Evolutionary conservation across 306 rosid species (phyloP), one percentile per base, ranked within the genome.

Genomic region (Vigna angularis): DNA sequence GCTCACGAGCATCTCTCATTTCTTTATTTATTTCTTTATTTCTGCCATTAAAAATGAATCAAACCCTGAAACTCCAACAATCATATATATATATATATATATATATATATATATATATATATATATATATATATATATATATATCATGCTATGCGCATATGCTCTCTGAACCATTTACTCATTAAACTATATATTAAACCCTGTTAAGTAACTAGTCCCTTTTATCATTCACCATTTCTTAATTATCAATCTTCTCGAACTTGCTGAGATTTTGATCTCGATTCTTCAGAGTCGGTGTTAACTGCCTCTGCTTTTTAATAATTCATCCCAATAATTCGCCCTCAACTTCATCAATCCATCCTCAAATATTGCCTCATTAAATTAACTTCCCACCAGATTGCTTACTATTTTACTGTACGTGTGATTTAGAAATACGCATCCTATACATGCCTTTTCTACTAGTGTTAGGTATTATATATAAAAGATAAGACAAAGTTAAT

Each of bases 1-100:
- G 80, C 57, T 81, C 85, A 81, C 87, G 80, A 50, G 83, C 74
- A 62, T 47, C 79, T 51, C 67, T 73, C 73, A 75, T 80, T 84
- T 58, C 48, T 83, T 83, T 82, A 72, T 72, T 65, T 44, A 79
- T 30, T 30, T 30, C 34, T 30, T 20, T 20, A 20, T 20, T 30
- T 1, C 66, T 66, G 50, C 16, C 72, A 22, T 48, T 68, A 57
- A 22, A 52, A 30, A 58, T 38, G 18, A 72, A 79, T 49, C 53
- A 69, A 38, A 75, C 18, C 18, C 32, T 65, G 55, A 66, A 66
- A 12, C 55, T 78, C 72, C 76, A 83, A 78, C 81, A 75, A 47
- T 20, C 22, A 20, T 20, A 56, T 24, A 73, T 66, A 49, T 61
- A 67, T 44, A n/a, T n/a, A n/a, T n/a, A n/a, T n/a, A n/a, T n/a